These are phyloP conservation scores for Pyrenochaeta sp. DNA, from an alignment of 2,329 filamentous ascomycete species.

Conservation along the genomic window DNA sequence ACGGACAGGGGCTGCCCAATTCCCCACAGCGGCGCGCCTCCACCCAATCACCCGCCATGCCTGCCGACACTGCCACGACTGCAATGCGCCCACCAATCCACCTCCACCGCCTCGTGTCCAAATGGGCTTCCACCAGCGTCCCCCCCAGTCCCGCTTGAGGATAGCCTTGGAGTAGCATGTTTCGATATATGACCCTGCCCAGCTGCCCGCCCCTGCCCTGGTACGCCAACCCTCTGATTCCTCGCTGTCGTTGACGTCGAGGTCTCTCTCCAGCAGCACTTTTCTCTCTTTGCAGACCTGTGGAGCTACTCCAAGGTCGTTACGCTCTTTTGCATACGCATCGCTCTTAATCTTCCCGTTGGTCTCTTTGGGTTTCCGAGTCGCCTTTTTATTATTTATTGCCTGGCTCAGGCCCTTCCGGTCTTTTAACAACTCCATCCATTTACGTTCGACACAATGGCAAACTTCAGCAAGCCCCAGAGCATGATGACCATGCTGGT, in stretches of 20 bases:
- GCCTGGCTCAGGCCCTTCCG: slow-evolving; percentile 12
- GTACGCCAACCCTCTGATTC: slow-evolving; percentile 39
- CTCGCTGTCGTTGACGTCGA: slow-evolving; percentile 39
- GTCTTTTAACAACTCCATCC: slow-evolving; percentile 16
- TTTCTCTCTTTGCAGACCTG: slow-evolving; percentile 39
- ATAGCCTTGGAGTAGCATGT: slow-evolving; percentile 31
- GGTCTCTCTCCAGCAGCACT: slow-evolving; percentile 27
- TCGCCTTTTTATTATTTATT: slow-evolving; percentile 11
- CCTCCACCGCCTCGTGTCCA: slow-evolving; percentile 34
- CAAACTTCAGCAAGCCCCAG: slow-evolving; percentile 46
- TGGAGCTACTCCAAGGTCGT: slow-evolving; percentile 43
- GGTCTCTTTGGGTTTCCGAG: slow-evolving; percentile 12
- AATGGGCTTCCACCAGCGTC: slow-evolving; percentile 23
- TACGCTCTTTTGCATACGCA: slow-evolving; percentile 42
- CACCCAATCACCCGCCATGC: slow-evolving; percentile 26
- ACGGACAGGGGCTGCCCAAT: slow-evolving; percentile 21
- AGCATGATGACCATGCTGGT: slow-evolving; percentile 45
- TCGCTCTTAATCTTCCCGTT: slow-evolving; percentile 18
- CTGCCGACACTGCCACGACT: slow-evolving; percentile 17
- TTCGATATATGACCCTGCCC: slow-evolving; percentile 43
- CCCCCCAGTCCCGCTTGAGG: slow-evolving; percentile 24
- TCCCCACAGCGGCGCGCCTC: slow-evolving; percentile 18
- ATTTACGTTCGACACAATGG: slow-evolving; percentile 33
- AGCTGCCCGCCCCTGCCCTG: slow-evolving; percentile 35
- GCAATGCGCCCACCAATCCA: slow-evolving; percentile 27